Base-by-base conservation (phyloP, 257 asterid species). In the Solanum tarijense region DNA sequence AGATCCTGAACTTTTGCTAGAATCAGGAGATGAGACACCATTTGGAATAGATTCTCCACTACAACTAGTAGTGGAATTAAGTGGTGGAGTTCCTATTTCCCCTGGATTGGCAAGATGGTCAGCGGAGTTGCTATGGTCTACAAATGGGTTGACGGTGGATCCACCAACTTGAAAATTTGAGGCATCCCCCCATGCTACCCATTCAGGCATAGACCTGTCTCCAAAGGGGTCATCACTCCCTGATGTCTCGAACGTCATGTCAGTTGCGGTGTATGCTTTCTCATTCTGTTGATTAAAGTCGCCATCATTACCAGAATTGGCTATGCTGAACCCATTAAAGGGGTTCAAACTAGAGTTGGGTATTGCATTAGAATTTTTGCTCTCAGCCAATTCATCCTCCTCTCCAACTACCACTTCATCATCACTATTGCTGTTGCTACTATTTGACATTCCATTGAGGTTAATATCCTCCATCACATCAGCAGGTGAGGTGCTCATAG, bases 361-460 rank as follows among this genome's bases (percentile, higher is more conserved):
- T 10, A 93, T 85, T 86, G 88, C 92, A 87, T 90, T 90, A 76
- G 88, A 87, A 91, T 83, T 87, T 88, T 90, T 90, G 83, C 87
- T 89, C 31, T 86, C 94, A 12, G 90, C 58, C 90, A 96, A 90
- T 85, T 97, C 99, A 58, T 94, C 96, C 32, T 95, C 98, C 87
- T 94, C 98, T 86, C 98, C 99, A 39, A 96, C 96, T 86, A 97
- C 97, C 87, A 97, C 98, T 91, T 95, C 99, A 92, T 94, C 99
- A 83, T 96, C 99, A 88, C 94, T 91, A 72, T 86, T 86, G 85
- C 96, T 90, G 89, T 89, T 90, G 91, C 86, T 94, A 25, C 96
- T 91, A 86, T 91, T 93, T 32, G 96, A 91, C 39, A 90, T 83
- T 83, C 94, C 94, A 31, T 92, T 93, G 88, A 94, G 87, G 90